Base-by-base conservation (phyloP, 2,329 filamentous ascomycete genomes). In the Sarocladium oryzae region DNA sequence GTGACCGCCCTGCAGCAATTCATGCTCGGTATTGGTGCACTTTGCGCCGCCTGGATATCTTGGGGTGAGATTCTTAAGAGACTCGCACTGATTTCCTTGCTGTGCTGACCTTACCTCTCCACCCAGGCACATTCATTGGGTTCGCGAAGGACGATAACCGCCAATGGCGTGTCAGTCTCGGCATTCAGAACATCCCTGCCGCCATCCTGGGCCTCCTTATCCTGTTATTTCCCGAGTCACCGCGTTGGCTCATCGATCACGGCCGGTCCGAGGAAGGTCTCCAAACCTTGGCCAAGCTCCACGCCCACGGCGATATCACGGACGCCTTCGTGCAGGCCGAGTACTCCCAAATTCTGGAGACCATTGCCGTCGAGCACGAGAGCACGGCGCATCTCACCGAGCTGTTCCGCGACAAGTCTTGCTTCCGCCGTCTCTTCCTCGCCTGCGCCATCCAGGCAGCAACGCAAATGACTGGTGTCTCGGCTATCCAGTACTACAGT, bases 1-100 rank as follows among this genome's bases (percentile, higher is more conserved):
- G 78, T 93, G 28, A 90, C 86, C 0, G 79, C 82, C 26, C 72
- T 92, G 3, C 88, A 91, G 64, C 88, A 91, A 60, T 90, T 91
- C 62, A 91, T 91, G 86, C 65, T 92, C 49, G 88, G 87, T 1
- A 78, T 92, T 24, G 88, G 88, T 52, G 73, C 86, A 15, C 76
- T 93, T 2, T 69, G 83, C 15, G 88, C 88, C 0, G 76, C 82
- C 0, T 90, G 87, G 86, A 81, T 87, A 45, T 30, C 28, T 30
- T 30, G 28, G 28, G 28, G 28, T 30, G 28, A 30, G 28, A n/a
- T n/a, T n/a, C n/a, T n/a, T n/a, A n/a, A n/a, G n/a, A n/a, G n/a
- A n/a, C n/a, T n/a, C n/a, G n/a, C n/a, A n/a, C n/a, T n/a, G n/a
- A n/a, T n/a, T n/a, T n/a, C n/a, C n/a, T n/a, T n/a, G n/a, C n/a